Percentiles rank a stretch among this genome's conserved stretches.
Conservation (phyloP, 2,329 filamentous ascomycete species). For the Talaromyces sp. region DNA sequence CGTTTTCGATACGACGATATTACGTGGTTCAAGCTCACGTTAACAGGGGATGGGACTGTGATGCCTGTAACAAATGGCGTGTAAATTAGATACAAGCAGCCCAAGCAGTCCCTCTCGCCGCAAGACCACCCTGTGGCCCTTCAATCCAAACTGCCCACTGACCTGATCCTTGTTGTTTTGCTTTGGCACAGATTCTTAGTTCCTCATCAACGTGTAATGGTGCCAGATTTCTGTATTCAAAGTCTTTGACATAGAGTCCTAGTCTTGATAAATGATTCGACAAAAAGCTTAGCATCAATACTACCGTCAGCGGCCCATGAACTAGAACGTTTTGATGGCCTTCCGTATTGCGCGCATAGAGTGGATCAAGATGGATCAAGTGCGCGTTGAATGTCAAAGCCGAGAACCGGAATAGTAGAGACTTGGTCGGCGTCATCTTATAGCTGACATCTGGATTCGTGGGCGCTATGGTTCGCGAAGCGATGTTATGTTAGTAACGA, state of each 20-base stretch:
- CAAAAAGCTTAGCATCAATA: conserved; percentile 70
- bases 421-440: conserved; percentile 62
- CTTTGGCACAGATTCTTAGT: conserved; percentile 66
- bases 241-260: conserved; percentile 46
- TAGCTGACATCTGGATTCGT: conserved; percentile 55
- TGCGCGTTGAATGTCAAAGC: conserved; percentile 92
- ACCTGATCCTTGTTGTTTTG: conserved; percentile 28
- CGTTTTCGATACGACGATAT: background rate
- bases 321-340: conserved; percentile 73
- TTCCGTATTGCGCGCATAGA: conserved; percentile 68
- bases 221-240: conserved; percentile 77
- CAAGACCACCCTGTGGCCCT: conserved; percentile 58
- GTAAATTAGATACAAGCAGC: conserved; percentile 15
- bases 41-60: too few species aligned
- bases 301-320: conserved; percentile 79
- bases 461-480: conserved; percentile 40
- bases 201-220: conserved; percentile 74
- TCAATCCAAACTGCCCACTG: conserved; percentile 65
- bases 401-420: conserved; percentile 83
- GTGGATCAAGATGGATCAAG: conserved; percentile 76
- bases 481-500: background rate
- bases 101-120: conserved; percentile 57
- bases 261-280: conserved; percentile 49
- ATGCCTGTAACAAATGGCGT: background rate
- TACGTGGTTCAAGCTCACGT: too few species aligned